These are phyloP conservation scores for Chaetomium tenue DNA, from an alignment of 495 filamentous ascomycete species.

Conservation along the genomic window DNA sequence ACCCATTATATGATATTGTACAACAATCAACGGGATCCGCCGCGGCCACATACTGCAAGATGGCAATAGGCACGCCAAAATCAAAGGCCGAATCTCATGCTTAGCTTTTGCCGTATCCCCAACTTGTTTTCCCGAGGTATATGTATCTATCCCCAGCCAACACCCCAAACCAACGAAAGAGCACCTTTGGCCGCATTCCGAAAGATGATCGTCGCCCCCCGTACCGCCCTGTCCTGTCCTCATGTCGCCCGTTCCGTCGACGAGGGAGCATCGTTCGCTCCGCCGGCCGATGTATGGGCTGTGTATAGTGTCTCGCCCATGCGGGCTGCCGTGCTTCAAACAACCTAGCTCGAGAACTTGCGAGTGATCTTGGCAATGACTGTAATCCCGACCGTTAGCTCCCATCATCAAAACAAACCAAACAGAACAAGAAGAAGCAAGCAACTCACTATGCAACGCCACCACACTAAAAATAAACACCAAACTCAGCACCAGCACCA, in stretches of 20 bases:
- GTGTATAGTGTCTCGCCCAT: neutral
- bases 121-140: slow-evolving; percentile 11
- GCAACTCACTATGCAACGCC: slow-evolving; percentile 82
- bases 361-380: slow-evolving; percentile 96
- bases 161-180: slow-evolving; percentile 5
- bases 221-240: neutral
- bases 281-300: neutral
- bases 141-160: slow-evolving; percentile 10
- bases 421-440: slow-evolving; percentile 1
- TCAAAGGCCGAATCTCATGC: neutral
- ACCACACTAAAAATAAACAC: slow-evolving; percentile 99
- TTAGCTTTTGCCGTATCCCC: slow-evolving; percentile 12
- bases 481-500: slow-evolving; percentile 88
- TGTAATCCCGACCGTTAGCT: slow-evolving; percentile 37
- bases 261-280: neutral
- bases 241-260: neutral
- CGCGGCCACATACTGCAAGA: neutral
- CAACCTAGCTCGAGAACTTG: slow-evolving; percentile 71
- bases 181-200: neutral
- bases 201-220: neutral
- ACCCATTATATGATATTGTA: slow-evolving; percentile 18
- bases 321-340: neutral
- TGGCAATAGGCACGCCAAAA: neutral
- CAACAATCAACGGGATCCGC: slow-evolving; percentile 4
- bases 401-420: slow-evolving; percentile 3